These are phyloP conservation scores for Suhomyces wounanorum DNA, from an alignment of 1,139 yeast species.

Conservation along the genomic window DNA sequence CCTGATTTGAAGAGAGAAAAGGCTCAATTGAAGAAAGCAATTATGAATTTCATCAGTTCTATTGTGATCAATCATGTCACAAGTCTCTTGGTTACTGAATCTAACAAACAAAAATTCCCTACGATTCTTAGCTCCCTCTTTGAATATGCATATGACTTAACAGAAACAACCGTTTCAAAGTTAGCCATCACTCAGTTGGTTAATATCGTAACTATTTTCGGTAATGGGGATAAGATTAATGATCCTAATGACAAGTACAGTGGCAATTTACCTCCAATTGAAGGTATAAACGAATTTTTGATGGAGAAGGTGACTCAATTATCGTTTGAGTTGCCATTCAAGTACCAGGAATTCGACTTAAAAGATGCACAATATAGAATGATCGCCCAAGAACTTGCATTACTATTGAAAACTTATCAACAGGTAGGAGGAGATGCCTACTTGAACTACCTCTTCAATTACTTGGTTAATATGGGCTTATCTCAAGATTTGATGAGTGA, in stretches of 20 bases:
- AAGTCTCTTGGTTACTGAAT: constrained; percentile 69
- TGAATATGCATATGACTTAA: constrained; percentile 62
- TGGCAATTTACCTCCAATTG: constrained; percentile 55
- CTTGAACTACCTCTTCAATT: constrained; percentile 51
- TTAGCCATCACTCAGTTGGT: constrained; percentile 69
- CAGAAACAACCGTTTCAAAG: constrained; percentile 60
- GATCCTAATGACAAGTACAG: constrained; percentile 58
- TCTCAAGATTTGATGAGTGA: constrained; percentile 57
- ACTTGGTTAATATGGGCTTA: constrained; percentile 62
- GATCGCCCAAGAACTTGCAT: constrained; percentile 73
- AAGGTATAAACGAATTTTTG: constrained; percentile 70
- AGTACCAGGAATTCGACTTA: constrained; percentile 61
- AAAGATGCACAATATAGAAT: constrained; percentile 79
- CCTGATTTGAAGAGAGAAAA: constrained; percentile 62
- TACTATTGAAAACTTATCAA: constrained; percentile 66
- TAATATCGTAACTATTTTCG: constrained; percentile 67
- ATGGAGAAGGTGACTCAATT: constrained; percentile 69
- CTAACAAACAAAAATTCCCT: constrained; percentile 65
- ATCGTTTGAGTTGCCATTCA: constrained; percentile 78
- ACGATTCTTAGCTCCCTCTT: constrained; percentile 64
- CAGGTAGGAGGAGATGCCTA: constrained; percentile 41
- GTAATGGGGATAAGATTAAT: constrained; percentile 58
- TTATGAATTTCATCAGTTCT: constrained; percentile 67
- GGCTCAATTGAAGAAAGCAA: constrained; percentile 64
- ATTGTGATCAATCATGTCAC: constrained; percentile 77